A percentile compares a stretch with the other conserved stretches of the same genome.
Conservation (phyloP, 192 early-diverging fungal species). For the Phycomyces nitens region DNA sequence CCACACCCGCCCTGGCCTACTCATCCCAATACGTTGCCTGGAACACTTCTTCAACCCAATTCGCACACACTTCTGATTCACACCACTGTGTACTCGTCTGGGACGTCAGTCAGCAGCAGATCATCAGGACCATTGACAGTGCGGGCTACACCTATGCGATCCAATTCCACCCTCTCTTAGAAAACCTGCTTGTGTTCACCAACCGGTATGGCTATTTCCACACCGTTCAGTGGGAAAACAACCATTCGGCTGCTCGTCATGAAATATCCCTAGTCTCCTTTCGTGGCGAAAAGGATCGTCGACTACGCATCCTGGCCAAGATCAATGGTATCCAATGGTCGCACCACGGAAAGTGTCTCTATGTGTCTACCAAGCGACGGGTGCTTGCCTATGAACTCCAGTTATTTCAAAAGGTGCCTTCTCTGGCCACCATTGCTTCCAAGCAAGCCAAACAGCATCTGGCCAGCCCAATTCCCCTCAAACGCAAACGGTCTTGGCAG, state of each 20-base stretch:
- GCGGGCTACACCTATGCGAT: conserved; percentile 41
- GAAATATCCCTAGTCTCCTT: conserved; percentile 52
- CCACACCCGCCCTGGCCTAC: conserved; percentile 9
- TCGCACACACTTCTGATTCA: conserved; percentile 50
- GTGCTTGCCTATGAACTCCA: conserved; percentile 43
- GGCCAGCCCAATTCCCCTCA: not conserved
- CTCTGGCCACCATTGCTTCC: not conserved
- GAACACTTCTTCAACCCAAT: conserved; percentile 41
- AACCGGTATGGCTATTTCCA: conserved; percentile 55
- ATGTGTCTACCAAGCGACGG: conserved; percentile 42
- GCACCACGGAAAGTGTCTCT: conserved; percentile 39
- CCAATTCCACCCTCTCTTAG: conserved; percentile 43
- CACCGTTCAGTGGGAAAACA: conserved; percentile 38
- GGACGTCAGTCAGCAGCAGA: conserved; percentile 35
- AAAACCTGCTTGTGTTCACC: conserved; percentile 41
- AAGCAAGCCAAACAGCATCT: not conserved
- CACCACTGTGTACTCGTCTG: conserved; percentile 40
- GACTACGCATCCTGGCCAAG: conserved; percentile 41
- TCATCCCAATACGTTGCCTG: conserved; percentile 47
- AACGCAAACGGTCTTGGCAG: not conserved
- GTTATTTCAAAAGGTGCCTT: not conserved
- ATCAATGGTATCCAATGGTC: conserved; percentile 50
- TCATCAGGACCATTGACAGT: conserved; percentile 27
- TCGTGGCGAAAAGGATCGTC: conserved; percentile 38
- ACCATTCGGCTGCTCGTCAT: conserved; percentile 28